Percentiles rank a stretch among this genome's conserved stretches.
phyloP scores from a whole-genome alignment of 805 yeast genomes.

The Metschnikowia gelsemii region DNA sequence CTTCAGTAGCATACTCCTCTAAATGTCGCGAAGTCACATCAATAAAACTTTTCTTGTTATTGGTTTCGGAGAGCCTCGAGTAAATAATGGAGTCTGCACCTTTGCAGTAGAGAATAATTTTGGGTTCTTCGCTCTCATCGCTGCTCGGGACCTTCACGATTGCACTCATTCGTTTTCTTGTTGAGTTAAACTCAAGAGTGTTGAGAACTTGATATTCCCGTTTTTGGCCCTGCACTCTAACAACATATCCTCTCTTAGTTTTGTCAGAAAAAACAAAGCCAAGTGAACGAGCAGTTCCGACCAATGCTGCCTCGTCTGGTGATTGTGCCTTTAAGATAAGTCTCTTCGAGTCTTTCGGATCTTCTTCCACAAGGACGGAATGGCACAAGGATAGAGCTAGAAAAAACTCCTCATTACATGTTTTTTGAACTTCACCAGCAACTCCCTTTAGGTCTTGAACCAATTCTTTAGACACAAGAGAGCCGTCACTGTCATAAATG shows the following conservation, averaged over 20 bases:
- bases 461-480: conserved; percentile 67
- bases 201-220: conserved; percentile 73
- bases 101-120: conserved; percentile 69
- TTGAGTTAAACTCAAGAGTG: conserved; percentile 74
- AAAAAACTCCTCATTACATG: conserved; percentile 72
- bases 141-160: conserved; percentile 64
- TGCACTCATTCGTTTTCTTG: conserved; percentile 86
- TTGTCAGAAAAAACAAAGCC: conserved; percentile 67
- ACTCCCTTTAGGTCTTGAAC: conserved; percentile 59
- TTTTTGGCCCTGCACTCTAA: conserved; percentile 66
- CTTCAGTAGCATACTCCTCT: conserved; percentile 80
- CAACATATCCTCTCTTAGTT: conserved; percentile 65
- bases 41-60: conserved; percentile 49
- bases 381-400: conserved; percentile 75
- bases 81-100: conserved; percentile 85
- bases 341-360: conserved; percentile 57
- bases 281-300: conserved; percentile 74
- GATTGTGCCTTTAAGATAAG: conserved; percentile 70
- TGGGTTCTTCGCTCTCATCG: conserved; percentile 34
- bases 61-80: conserved; percentile 52
- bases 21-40: conserved; percentile 68
- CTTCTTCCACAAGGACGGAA: conserved; percentile 69
- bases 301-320: conserved; percentile 86
- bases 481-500: conserved; percentile 55
- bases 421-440: conserved; percentile 50